Percentiles rank a stretch among this genome's conserved stretches.
phyloP scores from a whole-genome alignment of 805 yeast species.

The Metahyphopichia silvanorum region DNA sequence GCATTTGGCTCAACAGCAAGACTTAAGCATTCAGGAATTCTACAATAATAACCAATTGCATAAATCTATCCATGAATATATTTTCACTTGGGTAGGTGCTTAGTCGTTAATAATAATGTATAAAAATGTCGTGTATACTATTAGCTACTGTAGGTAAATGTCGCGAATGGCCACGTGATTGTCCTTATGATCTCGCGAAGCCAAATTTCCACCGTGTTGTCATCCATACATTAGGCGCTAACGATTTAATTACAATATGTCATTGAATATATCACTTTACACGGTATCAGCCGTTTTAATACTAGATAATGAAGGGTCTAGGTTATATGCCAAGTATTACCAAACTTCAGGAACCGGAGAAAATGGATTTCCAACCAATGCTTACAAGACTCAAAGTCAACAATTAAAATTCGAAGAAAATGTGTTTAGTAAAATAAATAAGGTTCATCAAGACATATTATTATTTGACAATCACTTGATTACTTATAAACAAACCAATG shows the following conservation, averaged over 20 bases:
- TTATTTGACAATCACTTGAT: conserved; percentile 76
- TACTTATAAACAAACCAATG: conserved; percentile 83
- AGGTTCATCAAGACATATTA: conserved; percentile 75
- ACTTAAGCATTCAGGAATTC: conserved; percentile 21
- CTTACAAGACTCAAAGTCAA: conserved; percentile 46
- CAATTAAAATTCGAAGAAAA: conserved; percentile 76
- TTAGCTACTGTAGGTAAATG: no score
- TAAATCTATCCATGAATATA: conserved; percentile 30
- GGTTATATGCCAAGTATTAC: conserved; percentile 85
- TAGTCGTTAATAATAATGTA: conserved; percentile 2
- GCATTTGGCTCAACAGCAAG: conserved; percentile 14
- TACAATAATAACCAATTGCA: conserved; percentile 31
- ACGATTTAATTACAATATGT: no score
- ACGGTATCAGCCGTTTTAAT: conserved; percentile 77
- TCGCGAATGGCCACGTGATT: no score
- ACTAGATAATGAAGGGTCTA: conserved; percentile 75
- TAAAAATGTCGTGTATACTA: no score
- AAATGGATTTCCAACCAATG: conserved; percentile 18
- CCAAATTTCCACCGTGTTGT: no score
- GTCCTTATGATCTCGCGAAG: no score
- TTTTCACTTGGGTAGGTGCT: conserved; percentile 21
- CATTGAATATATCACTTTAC: conserved; percentile 63
- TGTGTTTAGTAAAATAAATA: conserved; percentile 72
- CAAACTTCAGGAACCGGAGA: conserved; percentile 50
- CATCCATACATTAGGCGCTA: no score